These are phyloP conservation scores for Tetratostichococcus sp. DNA, from an alignment of 139 green algal genomes.

Conservation along the genomic window DNA sequence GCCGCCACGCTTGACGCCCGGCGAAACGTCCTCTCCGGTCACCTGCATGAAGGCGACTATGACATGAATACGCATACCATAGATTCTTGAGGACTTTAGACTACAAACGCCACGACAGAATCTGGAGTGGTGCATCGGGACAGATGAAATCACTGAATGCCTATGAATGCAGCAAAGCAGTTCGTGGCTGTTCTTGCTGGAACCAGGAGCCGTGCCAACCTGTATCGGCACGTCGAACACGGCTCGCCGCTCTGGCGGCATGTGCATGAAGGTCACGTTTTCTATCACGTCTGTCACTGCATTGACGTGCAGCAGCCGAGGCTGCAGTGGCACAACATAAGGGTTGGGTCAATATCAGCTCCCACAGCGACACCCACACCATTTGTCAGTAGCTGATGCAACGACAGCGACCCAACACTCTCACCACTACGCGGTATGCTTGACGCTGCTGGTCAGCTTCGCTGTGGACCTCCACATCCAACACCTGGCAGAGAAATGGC, in stretches of 20 bases:
- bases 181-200: too few relatives aligned
- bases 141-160: too few relatives aligned
- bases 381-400: too few relatives aligned
- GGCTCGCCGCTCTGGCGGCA: conserved; percentile 30
- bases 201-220: conserved; percentile 4
- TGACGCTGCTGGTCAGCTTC: neutral
- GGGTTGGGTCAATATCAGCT: neutral
- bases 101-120: too few relatives aligned
- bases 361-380: neutral
- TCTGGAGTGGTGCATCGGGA: too few relatives aligned
- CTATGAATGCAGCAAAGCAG: too few relatives aligned
- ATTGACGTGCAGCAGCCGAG: conserved; percentile 40
- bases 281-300: conserved; percentile 40
- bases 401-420: neutral
- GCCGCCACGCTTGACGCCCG: conserved; percentile 43
- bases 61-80: too few relatives aligned
- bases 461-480: conserved; percentile 14
- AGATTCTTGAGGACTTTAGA: too few relatives aligned
- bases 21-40: conserved; percentile 37
- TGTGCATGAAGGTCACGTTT: conserved; percentile 50
- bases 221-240: conserved; percentile 34
- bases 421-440: conserved; percentile 12
- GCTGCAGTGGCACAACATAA: conserved; percentile 14
- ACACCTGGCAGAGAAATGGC: conserved; percentile 24
- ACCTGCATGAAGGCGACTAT: conserved; percentile 15